phyloP scores from a whole-genome alignment of 768 basidiomycete species.

The Calvatia gigantea region DNA sequence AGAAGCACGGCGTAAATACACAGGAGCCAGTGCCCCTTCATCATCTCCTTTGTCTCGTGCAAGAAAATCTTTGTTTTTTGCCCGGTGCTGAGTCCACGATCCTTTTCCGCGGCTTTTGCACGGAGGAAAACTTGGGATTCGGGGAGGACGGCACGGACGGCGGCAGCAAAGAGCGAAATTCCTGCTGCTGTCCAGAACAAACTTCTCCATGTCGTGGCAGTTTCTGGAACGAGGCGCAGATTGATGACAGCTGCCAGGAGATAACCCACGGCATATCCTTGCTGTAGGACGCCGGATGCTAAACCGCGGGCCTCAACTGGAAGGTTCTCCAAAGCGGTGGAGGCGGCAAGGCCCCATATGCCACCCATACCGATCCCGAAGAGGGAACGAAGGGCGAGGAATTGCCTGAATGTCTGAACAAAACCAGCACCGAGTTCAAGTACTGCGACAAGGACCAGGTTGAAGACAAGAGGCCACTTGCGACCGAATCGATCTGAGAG shows the following conservation, averaged over 20 bases:
- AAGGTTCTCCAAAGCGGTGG: slow-evolving; percentile 85
- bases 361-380: slow-evolving; percentile 91
- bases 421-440: slow-evolving; percentile 84
- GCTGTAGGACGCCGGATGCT: slow-evolving; percentile 79
- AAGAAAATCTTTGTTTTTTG: slow-evolving; percentile 72
- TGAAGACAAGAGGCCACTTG: slow-evolving; percentile 87
- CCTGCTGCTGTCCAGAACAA: slow-evolving; percentile 82
- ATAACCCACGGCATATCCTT: slow-evolving; percentile 86
- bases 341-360: slow-evolving; percentile 80
- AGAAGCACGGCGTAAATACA: slow-evolving; percentile 83
- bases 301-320: slow-evolving; percentile 86
- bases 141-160: slow-evolving; percentile 63
- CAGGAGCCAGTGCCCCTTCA: slow-evolving; percentile 76
- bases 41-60: slow-evolving; percentile 68
- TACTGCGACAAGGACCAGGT: slow-evolving; percentile 64
- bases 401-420: slow-evolving; percentile 68
- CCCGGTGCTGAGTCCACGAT: slow-evolving; percentile 52
- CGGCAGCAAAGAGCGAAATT: slow-evolving; percentile 66
- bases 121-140: slow-evolving; percentile 74
- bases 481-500: slow-evolving; percentile 88
- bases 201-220: slow-evolving; percentile 56
- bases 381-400: slow-evolving; percentile 78
- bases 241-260: slow-evolving; percentile 84
- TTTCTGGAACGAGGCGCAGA: slow-evolving; percentile 53
- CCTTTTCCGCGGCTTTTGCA: slow-evolving; percentile 53